Percentiles rank a stretch among this genome's conserved stretches.
Evolutionary conservation across 23 red algal genomes (phyloP).

Genomic region (Chondrus crispus): DNA sequence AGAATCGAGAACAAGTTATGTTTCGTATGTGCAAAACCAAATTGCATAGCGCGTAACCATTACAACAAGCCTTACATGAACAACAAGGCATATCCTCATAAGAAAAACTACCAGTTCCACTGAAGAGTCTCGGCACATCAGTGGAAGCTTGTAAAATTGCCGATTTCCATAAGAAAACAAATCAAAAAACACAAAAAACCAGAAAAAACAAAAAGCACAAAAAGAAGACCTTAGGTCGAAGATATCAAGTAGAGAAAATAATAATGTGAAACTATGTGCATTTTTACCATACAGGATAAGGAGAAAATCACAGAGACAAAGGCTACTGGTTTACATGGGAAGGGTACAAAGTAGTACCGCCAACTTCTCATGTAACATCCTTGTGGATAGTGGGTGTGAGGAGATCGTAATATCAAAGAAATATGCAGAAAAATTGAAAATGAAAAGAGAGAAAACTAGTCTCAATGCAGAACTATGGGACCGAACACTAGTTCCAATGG

Average conservation of each 20-base stretch:
- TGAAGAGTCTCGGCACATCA: too few relatives aligned
- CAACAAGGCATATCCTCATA: neutral
- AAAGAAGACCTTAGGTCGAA: too few relatives aligned
- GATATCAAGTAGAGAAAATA: too few relatives aligned
- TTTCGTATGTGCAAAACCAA: neutral
- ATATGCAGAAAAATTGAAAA: slow-evolving; percentile 1
- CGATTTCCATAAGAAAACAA: too few relatives aligned
- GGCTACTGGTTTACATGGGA: neutral
- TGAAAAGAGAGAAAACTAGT: neutral
- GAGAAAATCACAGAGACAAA: neutral
- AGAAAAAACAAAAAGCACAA: neutral
- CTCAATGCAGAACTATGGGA: slow-evolving; percentile 15
- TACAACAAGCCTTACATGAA: neutral
- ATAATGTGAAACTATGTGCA: too few relatives aligned
- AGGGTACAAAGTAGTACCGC: neutral
- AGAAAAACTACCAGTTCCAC: neutral
- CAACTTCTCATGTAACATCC: neutral
- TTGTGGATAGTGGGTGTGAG: neutral
- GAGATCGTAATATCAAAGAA: neutral
- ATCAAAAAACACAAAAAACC: neutral
- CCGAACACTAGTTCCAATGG: slow-evolving; percentile 10
- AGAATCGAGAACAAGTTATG: neutral
- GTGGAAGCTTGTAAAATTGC: too few relatives aligned
- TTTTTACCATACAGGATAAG: neutral
- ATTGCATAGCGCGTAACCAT: neutral